Conservation (phyloP, 371 early-diverging fungal genomes). For the Catenaria anguillulae region DNA sequence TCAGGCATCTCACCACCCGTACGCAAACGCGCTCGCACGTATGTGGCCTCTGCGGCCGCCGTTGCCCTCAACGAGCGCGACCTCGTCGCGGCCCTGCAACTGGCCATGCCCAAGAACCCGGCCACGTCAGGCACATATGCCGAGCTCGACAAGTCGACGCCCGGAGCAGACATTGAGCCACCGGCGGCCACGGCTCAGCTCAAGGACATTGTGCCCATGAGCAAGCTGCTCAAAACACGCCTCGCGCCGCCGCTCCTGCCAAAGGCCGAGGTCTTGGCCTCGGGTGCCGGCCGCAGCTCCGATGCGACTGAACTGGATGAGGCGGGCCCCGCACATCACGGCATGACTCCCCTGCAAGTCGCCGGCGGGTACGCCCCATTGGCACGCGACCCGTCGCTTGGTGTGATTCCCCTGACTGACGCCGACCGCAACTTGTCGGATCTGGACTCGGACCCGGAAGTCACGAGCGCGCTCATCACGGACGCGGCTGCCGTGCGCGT, state of each 20-base stretch:
- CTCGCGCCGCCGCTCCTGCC: no score
- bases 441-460: slow-evolving; percentile 8
- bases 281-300: not conserved
- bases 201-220: slow-evolving; percentile 12
- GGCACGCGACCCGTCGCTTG: no score
- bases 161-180: no score
- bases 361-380: no score
- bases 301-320: no score
- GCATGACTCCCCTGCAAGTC: no score
- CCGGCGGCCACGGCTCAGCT: not conserved
- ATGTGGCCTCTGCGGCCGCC: no score
- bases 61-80: no score
- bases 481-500: not conserved
- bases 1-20: no score
- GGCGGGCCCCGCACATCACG: no score
- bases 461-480: not conserved
- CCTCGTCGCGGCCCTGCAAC: not conserved
- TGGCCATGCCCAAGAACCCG: not conserved
- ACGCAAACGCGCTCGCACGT: no score
- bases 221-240: slow-evolving; percentile 9
- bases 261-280: slow-evolving; percentile 10
- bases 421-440: not conserved
- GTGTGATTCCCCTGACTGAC: no score
- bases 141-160: not conserved
- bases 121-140: not conserved